These are phyloP conservation scores for Lodderomyces jiufengensis DNA, from an alignment of 1,139 yeast genomes.

Conservation along the genomic window DNA sequence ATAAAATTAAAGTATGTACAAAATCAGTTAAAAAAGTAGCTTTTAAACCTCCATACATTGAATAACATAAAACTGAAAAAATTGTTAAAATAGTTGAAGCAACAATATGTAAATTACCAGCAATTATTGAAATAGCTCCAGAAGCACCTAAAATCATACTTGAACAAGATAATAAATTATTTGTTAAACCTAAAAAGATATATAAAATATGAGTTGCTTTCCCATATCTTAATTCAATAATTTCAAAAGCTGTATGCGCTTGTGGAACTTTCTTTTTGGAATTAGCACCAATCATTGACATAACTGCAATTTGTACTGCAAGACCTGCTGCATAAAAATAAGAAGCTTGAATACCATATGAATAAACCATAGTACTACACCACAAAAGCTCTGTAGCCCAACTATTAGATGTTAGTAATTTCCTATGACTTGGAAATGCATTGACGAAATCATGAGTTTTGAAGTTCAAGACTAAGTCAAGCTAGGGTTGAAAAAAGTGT, in stretches of 20 bases:
- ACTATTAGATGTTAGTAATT: constrained; percentile 9
- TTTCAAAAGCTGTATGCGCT: constrained; percentile 29
- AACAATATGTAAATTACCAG: constrained; percentile 31
- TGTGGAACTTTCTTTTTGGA: constrained; percentile 30
- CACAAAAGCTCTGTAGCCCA: constrained; percentile 31
- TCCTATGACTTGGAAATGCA: not conserved
- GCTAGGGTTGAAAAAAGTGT: no score
- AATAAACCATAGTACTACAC: constrained; percentile 25
- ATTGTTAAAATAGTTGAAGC: constrained; percentile 34
- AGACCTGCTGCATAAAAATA: constrained; percentile 28
- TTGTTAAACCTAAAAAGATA: constrained; percentile 29
- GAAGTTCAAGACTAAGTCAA: no score
- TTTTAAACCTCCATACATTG: constrained; percentile 40
- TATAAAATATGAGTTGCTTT: constrained; percentile 27
- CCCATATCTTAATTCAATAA: constrained; percentile 30
- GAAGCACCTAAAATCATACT: constrained; percentile 38
- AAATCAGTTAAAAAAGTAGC: constrained; percentile 39
- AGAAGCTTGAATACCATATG: constrained; percentile 27
- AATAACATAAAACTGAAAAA: constrained; percentile 35
- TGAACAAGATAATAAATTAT: constrained; percentile 31
- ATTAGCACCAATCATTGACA: constrained; percentile 27
- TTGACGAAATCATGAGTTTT: no score
- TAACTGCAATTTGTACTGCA: constrained; percentile 27
- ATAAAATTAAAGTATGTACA: constrained; percentile 32
- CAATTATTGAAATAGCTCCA: constrained; percentile 31